phyloP scores from a whole-genome alignment of 1,139 yeast genomes.

The Lodderomyces metapsilosis region DNA sequence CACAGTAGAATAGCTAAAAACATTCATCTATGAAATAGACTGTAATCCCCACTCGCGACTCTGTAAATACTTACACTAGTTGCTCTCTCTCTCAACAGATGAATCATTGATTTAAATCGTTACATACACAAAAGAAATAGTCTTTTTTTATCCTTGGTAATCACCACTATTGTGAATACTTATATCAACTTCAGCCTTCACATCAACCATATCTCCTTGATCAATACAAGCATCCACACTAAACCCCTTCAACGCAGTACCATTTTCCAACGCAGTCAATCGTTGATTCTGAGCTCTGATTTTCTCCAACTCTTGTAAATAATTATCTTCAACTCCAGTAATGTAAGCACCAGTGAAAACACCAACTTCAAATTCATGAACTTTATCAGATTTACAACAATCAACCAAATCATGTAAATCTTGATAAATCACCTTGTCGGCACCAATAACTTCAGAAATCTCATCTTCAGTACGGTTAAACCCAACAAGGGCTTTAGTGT shows the following conservation, averaged over 20 bases:
- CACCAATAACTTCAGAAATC: conserved; percentile 79
- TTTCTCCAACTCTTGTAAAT: conserved; percentile 76
- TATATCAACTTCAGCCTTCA: conserved; percentile 88
- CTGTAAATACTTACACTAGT: too few species aligned
- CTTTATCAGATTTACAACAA: conserved; percentile 59
- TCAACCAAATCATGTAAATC: conserved; percentile 74
- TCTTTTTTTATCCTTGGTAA: conserved; percentile 26
- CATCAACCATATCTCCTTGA: conserved; percentile 52
- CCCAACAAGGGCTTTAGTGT: conserved; percentile 91
- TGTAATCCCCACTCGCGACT: too few species aligned
- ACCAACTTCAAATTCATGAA: conserved; percentile 79
- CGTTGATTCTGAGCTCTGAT: conserved; percentile 80
- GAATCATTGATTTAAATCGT: too few species aligned
- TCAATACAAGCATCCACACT: conserved; percentile 49
- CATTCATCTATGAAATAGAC: too few species aligned
- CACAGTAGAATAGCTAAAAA: too few species aligned
- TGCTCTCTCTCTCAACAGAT: too few species aligned
- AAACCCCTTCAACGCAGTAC: conserved; percentile 22
- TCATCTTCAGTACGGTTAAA: conserved; percentile 71
- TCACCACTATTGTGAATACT: conserved; percentile 89
- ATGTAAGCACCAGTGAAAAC: conserved; percentile 95
- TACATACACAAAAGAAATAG: background rate
- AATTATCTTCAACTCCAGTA: conserved; percentile 86
- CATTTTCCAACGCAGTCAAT: conserved; percentile 40
- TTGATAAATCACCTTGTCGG: conserved; percentile 90